Evolutionary conservation across 2,329 filamentous ascomycete species (phyloP), one percentile per base, ranked within the genome.

Genomic region (Aspergillus viridinutans): DNA sequence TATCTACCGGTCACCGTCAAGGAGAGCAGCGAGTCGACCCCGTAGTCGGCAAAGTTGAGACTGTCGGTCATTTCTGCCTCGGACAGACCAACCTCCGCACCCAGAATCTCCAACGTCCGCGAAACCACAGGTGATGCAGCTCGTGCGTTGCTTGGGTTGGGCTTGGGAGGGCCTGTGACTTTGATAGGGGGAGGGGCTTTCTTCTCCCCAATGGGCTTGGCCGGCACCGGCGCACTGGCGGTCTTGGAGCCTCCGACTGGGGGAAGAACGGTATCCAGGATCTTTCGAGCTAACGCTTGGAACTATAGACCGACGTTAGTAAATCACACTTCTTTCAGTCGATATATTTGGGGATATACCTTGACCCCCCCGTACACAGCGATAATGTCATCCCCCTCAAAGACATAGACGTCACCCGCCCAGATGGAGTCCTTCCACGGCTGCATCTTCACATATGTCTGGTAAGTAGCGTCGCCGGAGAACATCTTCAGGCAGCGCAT

Each of bases 391-490:
- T 81, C 78, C n/a, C 80, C 81, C 26, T 84, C 80, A 63, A 85
- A 78, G 63, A 85, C 79, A 71, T 84, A 85, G 43, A 85, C 83
- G 71, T 85, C 83, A 65, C 83, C 83, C 53, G 81, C 78, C 57
- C 79, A 82, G 62, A 84, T 79, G 61, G 83, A 83, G 59, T 79
- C 75, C 23, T 68, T 64, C 62, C 72, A 74, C 25, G 71, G 72
- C 60, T 84, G 80, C 84, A 86, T 86, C 66, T 83, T 81, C 53
- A 86, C 84, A 65, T 86, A 85, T 42, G 82, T 83, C 60, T 78
- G 80, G 64, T 86, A 85, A 57, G 80, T 81, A 65, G 78, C 78
- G 59, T 78, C 77, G 3, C 78, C 71, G 29, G 80, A 78, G 42
- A 83, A 74, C 59, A 77, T 74, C 67, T 80, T 80, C 47, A 83